phyloP scores from a whole-genome alignment of 139 green algal species.

The Chlorella sorokiniana region DNA sequence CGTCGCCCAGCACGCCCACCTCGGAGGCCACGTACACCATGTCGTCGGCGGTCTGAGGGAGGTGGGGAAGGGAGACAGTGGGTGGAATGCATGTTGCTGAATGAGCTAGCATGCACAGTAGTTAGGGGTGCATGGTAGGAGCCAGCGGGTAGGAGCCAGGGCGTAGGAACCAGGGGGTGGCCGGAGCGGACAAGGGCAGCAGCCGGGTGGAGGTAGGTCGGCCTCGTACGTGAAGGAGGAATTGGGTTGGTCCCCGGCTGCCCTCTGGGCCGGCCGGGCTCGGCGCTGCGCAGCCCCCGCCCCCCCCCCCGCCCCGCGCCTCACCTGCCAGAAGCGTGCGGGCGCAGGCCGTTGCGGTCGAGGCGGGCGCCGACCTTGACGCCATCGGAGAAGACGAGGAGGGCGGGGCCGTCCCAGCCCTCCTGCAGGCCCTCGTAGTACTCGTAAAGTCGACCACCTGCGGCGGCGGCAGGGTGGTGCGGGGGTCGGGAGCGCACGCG shows the following conservation, averaged over 20 bases:
- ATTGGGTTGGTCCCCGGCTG: no score
- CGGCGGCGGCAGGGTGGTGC: background rate
- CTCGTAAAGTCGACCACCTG: slow-evolving; percentile 89
- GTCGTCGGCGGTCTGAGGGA: slow-evolving; percentile 82
- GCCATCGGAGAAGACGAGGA: slow-evolving; percentile 97
- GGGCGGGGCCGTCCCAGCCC: slow-evolving; percentile 97
- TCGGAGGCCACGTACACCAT: slow-evolving; percentile 98
- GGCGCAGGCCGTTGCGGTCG: slow-evolving; percentile 97
- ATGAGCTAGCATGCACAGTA: background rate
- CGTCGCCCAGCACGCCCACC: slow-evolving; percentile 93
- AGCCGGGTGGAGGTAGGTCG: no score
- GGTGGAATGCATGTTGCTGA: background rate
- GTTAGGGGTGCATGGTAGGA: no score
- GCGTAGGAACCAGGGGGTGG: no score
- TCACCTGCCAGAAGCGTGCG: slow-evolving; percentile 91
- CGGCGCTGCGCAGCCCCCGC: background rate
- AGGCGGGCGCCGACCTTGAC: slow-evolving; percentile 88
- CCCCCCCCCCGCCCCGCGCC: background rate
- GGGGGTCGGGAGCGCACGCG: background rate
- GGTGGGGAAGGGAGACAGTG: background rate
- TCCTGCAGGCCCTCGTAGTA: slow-evolving; percentile 98
- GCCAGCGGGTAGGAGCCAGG: no score
- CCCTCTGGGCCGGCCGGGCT: no score
- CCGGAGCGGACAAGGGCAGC: no score
- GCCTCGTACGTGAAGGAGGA: no score